Percentiles rank a stretch among this genome's conserved stretches.
Evolutionary conservation across 768 basidiomycete genomes (phyloP).

Genomic region (Mycena sanguinolenta): DNA sequence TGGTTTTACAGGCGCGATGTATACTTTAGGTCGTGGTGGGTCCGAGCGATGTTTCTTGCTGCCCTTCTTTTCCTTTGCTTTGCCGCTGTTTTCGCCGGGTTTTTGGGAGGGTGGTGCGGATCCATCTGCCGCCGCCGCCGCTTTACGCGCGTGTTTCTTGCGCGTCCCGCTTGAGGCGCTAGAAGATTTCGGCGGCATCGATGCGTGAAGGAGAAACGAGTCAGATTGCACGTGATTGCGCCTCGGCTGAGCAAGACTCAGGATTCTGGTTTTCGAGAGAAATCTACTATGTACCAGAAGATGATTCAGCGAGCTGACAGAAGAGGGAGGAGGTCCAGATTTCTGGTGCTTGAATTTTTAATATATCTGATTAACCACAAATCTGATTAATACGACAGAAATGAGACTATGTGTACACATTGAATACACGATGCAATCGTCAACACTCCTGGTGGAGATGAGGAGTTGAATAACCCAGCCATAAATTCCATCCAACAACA

Average conservation of each 20-base stretch:
- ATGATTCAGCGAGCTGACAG: no score
- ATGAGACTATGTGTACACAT: no score
- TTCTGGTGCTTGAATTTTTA: no score
- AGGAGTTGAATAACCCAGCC: no score
- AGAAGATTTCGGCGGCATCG: slow-evolving; percentile 27
- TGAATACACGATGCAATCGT: no score
- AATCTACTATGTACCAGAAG: no score
- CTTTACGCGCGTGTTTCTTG: slow-evolving; percentile 93
- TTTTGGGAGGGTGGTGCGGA: slow-evolving; percentile 48
- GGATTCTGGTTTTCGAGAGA: no score
- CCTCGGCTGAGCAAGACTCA: not conserved
- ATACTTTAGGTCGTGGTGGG: slow-evolving; percentile 87
- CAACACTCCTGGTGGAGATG: no score
- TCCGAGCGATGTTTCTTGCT: slow-evolving; percentile 63
- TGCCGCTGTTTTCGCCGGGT: slow-evolving; percentile 40
- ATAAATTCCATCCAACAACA: no score
- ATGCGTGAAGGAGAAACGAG: not conserved
- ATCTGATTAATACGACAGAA: no score
- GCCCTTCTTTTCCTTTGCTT: slow-evolving; percentile 62
- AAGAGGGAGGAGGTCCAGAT: no score
- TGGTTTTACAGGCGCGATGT: slow-evolving; percentile 89
- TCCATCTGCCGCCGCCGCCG: slow-evolving; percentile 56
- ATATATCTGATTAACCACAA: no score
- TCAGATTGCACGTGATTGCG: slow-evolving; percentile 8
- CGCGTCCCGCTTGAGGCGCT: slow-evolving; percentile 75